Evolutionary conservation across 192 early-diverging fungal species (phyloP).

Genomic region (Backusella tarrabulga): DNA sequence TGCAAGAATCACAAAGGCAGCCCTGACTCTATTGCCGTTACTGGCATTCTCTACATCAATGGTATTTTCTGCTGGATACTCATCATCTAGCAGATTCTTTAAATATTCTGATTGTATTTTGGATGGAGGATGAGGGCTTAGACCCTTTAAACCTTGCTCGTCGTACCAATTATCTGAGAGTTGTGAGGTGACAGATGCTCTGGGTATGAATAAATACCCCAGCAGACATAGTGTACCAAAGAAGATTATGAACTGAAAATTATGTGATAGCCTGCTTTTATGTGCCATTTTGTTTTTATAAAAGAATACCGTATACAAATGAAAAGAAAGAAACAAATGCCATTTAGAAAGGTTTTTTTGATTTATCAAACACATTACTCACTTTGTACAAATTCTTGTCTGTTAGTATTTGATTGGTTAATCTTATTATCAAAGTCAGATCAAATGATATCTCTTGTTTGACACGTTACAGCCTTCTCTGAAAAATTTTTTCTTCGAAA

Average conservation of each 20-base stretch:
- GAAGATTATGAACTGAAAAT: not conserved
- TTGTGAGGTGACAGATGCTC: not conserved
- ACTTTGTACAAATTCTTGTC: not conserved
- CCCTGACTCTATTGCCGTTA: slow-evolving; percentile 40
- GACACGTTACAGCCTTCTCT: not conserved
- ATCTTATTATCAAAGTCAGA: not conserved
- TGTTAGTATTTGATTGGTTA: not conserved
- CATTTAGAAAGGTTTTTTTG: not conserved
- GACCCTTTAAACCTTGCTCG: not conserved
- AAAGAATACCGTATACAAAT: not conserved
- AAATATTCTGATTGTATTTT: not conserved
- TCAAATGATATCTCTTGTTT: not conserved
- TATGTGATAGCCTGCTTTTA: not conserved
- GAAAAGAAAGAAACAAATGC: not conserved
- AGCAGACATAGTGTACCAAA: not conserved
- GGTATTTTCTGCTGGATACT: not conserved
- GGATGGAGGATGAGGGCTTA: not conserved
- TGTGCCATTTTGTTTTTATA: not conserved
- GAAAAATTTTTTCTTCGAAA: not conserved
- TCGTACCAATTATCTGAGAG: not conserved
- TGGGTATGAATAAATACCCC: not conserved
- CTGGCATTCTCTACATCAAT: not conserved
- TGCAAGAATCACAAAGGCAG: slow-evolving; percentile 69
- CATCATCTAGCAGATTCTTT: not conserved
- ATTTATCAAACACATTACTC: not conserved